Evolutionary conservation across 305 asterid species (phyloP).

Genomic region (Fraxinus albicans): DNA sequence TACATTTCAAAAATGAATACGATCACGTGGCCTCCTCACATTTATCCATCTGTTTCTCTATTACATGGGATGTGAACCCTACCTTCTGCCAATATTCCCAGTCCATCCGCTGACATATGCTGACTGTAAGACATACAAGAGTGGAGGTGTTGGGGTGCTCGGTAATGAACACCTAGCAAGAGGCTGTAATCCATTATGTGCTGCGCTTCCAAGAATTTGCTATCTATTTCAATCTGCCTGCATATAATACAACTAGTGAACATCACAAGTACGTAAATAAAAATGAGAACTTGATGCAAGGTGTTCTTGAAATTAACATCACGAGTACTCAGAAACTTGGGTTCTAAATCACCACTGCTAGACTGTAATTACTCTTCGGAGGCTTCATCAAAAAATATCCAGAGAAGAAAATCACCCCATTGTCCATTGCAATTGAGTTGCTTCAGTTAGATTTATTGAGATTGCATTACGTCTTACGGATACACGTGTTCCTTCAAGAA

Average conservation of each 20-base stretch:
- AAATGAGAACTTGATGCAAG: background rate
- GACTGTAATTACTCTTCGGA: background rate
- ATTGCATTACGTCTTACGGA: background rate
- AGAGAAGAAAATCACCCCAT: conserved; percentile 1
- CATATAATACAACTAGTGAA: conserved; percentile 24
- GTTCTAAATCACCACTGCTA: background rate
- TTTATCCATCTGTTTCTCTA: background rate
- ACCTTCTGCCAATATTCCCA: conserved; percentile 94
- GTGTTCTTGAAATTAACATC: background rate
- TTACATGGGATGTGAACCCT: conserved; percentile 5
- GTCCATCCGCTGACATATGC: conserved; percentile 57
- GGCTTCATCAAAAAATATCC: background rate
- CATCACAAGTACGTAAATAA: conserved; percentile 8
- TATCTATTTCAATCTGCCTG: conserved; percentile 93
- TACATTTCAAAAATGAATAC: background rate
- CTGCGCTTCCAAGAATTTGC: conserved; percentile 91
- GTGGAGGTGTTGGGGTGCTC: conserved; percentile 93
- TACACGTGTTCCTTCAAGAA: background rate
- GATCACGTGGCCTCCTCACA: background rate
- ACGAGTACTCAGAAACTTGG: background rate
- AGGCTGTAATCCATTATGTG: conserved; percentile 98
- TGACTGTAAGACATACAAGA: conserved; percentile 57
- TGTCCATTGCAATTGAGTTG: background rate
- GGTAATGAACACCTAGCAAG: conserved; percentile 94
- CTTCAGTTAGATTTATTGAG: background rate